Evolutionary conservation across 352 stramenopile species (phyloP), one percentile per base, ranked within the genome.

Genomic region (Globisporangium echinulatum): DNA sequence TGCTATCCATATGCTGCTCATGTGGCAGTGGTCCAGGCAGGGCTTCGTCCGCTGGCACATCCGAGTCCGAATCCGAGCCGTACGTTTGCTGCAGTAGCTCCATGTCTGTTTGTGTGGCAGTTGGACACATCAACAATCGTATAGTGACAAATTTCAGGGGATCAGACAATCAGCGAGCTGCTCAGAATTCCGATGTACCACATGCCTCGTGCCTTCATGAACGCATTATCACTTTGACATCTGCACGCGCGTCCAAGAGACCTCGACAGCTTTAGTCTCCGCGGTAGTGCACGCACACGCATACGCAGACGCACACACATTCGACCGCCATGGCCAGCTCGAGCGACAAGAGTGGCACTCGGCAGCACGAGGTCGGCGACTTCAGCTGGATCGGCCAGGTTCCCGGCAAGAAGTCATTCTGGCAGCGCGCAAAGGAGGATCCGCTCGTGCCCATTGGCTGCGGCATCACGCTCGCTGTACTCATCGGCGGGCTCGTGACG

Each of bases 381-480:
- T 86, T 90, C 51, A 73, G 66, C 54, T 90, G 77, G 77, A 87
- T 88, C 66, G 63, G 84, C 58, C 68, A 86, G 40, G 65, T 76
- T 55, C 77, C 67, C 3, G 80, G 77, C 55, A 79, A 75, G 52
- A 89, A 89, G 66, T 82, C 75, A 44, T 68, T 92, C 33, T 84
- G 71, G 76, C 68, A 77, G 62, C 77, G 77, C 49, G 69, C 73
- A 46, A 74, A 79, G 59, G 85, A 94, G 57, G 82, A 94, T 42
- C 85, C 85, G 52, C 72, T 92, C 25, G 85, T 94, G 59, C 85
- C 85, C 2, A 43, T 90, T 11, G 85, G 85, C 59, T 91, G 80
- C 51, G 69, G 70, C n/a, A 49, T 82, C 17, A 94, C 85, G 6
- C 66, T 75, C 15, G 69, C 64, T 15, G 75, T 94, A 62, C 69